phyloP scores from a whole-genome alignment of 129 eudicot species.

The Escallonia herrerae region DNA sequence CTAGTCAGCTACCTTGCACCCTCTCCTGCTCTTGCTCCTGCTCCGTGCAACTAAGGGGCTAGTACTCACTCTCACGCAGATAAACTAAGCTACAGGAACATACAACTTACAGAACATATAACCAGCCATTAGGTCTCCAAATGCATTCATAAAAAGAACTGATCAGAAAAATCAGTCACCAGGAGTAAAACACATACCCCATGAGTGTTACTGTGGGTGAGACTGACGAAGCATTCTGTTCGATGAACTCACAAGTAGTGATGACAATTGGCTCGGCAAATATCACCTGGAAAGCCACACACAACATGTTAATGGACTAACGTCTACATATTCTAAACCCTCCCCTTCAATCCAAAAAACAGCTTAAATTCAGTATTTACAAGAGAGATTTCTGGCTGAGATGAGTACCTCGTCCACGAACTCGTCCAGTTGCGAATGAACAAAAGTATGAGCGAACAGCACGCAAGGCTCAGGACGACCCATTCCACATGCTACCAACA shows the following conservation, averaged over 20 bases:
- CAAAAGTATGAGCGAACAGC: slow-evolving; percentile 85
- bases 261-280: slow-evolving; percentile 91
- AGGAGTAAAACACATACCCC: slow-evolving; percentile 46
- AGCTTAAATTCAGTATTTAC: no score
- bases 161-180: slow-evolving; percentile 1
- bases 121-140: slow-evolving; percentile 2
- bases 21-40: no score
- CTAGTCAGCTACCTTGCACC: no score
- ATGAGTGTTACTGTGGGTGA: slow-evolving; percentile 69
- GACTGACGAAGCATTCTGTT: slow-evolving; percentile 76
- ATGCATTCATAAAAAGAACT: neutral
- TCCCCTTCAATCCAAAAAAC: no score
- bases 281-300: slow-evolving; percentile 49
- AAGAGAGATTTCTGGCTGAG: neutral
- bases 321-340: no score
- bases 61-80: no score
- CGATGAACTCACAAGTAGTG: slow-evolving; percentile 92
- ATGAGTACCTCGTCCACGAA: slow-evolving; percentile 81
- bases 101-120: slow-evolving; percentile 1
- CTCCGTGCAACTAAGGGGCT: no score
- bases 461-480: slow-evolving; percentile 96
- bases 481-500: slow-evolving; percentile 20
- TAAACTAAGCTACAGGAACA: neutral
- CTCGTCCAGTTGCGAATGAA: slow-evolving; percentile 84
- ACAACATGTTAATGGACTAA: neutral